A percentile compares a stretch with the other conserved stretches of the same genome.
phyloP scores from a whole-genome alignment of 805 yeast genomes.

The Phaffomyces thermotolerans region DNA sequence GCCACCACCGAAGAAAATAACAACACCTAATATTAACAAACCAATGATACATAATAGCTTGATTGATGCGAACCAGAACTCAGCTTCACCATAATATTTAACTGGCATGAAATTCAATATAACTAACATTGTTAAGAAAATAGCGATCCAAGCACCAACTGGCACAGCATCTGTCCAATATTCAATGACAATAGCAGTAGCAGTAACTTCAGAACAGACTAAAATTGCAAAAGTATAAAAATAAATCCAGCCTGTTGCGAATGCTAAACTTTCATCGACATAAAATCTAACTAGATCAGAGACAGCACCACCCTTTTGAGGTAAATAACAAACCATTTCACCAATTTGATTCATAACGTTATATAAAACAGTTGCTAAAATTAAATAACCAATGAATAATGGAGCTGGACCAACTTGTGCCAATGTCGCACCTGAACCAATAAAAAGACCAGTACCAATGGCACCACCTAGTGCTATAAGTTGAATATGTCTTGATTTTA shows the following conservation, averaged over 20 bases:
- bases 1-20: conserved; percentile 61
- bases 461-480: conserved; percentile 81
- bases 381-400: conserved; percentile 50
- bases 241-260: conserved; percentile 26
- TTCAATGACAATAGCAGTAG: conserved; percentile 43
- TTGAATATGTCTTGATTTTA: conserved; percentile 60
- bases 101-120: conserved; percentile 49
- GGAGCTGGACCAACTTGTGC: conserved; percentile 67
- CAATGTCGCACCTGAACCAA: conserved; percentile 62
- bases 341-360: conserved; percentile 59
- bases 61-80: conserved; percentile 54
- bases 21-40: conserved; percentile 46
- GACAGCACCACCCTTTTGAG: conserved; percentile 58
- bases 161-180: conserved; percentile 59
- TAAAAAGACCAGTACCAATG: conserved; percentile 80
- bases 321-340: conserved; percentile 59
- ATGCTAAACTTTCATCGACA: conserved; percentile 23
- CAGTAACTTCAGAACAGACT: conserved; percentile 43
- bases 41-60: conserved; percentile 63
- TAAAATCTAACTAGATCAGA: conserved; percentile 54
- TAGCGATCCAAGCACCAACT: conserved; percentile 51
- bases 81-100: conserved; percentile 48
- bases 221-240: conserved; percentile 21
- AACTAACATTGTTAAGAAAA: conserved; percentile 43
- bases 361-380: conserved; percentile 58